A percentile compares a stretch with the other conserved stretches of the same genome.
phyloP scores from a whole-genome alignment of 140 eudicot species.

The Bidens hawaiensis region DNA sequence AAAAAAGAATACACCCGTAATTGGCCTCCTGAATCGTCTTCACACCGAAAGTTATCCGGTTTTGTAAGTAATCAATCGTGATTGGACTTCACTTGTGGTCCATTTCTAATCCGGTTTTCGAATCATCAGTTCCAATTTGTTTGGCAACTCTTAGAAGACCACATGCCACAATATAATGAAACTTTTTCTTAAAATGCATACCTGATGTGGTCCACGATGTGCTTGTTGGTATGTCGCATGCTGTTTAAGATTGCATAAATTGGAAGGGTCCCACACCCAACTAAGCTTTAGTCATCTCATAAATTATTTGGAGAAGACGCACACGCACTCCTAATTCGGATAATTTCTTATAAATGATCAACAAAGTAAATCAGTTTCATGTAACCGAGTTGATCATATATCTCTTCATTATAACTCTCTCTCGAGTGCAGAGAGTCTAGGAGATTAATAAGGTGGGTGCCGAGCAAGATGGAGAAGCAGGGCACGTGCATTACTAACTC shows the following conservation, averaged over 20 bases:
- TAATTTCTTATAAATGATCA: slow-evolving; percentile 1
- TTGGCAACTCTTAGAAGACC: neutral
- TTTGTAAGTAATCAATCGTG: too few relatives aligned
- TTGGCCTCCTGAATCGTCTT: too few relatives aligned
- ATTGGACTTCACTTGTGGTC: too few relatives aligned
- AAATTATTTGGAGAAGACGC: slow-evolving; percentile 6
- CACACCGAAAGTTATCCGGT: too few relatives aligned
- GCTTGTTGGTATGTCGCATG: slow-evolving; percentile 2
- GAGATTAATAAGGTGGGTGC: slow-evolving; percentile 39
- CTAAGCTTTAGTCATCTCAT: slow-evolving; percentile 14
- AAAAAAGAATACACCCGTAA: too few relatives aligned
- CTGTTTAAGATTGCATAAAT: slow-evolving; percentile 4
- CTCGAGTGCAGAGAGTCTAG: neutral
- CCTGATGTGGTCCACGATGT: neutral
- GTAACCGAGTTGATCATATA: neutral
- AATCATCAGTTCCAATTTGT: too few relatives aligned
- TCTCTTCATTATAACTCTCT: neutral
- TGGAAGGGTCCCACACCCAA: slow-evolving; percentile 5
- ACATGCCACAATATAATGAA: neutral
- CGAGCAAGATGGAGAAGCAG: slow-evolving; percentile 99
- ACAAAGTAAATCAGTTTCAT: slow-evolving; percentile 2
- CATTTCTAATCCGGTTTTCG: too few relatives aligned
- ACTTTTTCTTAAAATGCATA: neutral
- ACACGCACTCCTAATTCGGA: slow-evolving; percentile 2
- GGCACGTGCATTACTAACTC: slow-evolving; percentile 94